phyloP scores from a whole-genome alignment of 2,329 filamentous ascomycete genomes.

The Fusarium dimerum region DNA sequence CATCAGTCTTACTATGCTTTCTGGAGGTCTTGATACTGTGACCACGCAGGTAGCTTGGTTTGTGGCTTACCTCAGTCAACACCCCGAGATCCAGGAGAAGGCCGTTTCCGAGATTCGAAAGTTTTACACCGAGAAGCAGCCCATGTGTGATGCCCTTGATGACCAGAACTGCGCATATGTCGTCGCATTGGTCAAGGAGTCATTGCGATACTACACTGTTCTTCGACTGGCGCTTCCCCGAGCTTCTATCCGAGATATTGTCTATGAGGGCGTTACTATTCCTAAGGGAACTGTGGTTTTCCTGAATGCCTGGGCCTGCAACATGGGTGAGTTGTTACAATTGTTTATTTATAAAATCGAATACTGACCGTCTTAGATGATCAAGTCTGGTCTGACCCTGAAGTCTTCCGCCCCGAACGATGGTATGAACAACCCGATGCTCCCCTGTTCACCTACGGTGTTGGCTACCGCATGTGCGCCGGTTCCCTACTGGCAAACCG shows the following conservation, averaged over 20 bases:
- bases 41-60: slow-evolving; percentile 68
- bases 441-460: slow-evolving; percentile 64
- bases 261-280: slow-evolving; percentile 58
- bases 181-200: slow-evolving; percentile 63
- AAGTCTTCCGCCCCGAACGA: slow-evolving; percentile 57
- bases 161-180: slow-evolving; percentile 66
- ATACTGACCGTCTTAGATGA: slow-evolving; percentile 7
- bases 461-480: slow-evolving; percentile 69
- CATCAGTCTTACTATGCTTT: slow-evolving; percentile 69
- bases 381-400: slow-evolving; percentile 45
- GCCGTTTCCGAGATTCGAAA: slow-evolving; percentile 58
- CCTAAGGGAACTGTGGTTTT: slow-evolving; percentile 65
- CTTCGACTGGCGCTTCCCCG: slow-evolving; percentile 63
- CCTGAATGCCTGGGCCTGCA: slow-evolving; percentile 68
- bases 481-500: slow-evolving; percentile 58
- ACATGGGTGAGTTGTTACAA: slow-evolving; percentile 54
- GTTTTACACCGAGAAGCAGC: slow-evolving; percentile 51
- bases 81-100: slow-evolving; percentile 63
- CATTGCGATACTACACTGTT: slow-evolving; percentile 63
- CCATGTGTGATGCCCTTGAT: slow-evolving; percentile 60
- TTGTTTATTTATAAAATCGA: background rate
- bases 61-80: slow-evolving; percentile 58
- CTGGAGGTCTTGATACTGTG: slow-evolving; percentile 66
- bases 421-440: slow-evolving; percentile 60
- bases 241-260: slow-evolving; percentile 60